These are phyloP conservation scores for Grosmannia huntii DNA, from an alignment of 2,329 filamentous ascomycete species.

Conservation along the genomic window DNA sequence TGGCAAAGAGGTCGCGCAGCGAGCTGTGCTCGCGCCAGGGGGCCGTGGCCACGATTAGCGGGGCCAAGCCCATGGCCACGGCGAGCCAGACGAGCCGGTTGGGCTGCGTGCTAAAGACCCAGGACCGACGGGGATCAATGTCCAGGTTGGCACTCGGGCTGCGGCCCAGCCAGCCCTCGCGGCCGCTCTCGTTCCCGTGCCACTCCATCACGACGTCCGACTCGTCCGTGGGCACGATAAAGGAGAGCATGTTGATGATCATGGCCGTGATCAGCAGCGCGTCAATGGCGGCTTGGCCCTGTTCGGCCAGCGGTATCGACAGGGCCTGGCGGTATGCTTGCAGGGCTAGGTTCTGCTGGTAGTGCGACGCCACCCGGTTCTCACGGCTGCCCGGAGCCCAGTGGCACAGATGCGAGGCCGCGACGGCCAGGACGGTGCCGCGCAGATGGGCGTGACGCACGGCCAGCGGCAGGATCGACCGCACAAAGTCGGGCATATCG, in stretches of 20 bases:
- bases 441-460: slow-evolving; percentile 10
- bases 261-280: slow-evolving; percentile 14
- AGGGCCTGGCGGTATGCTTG: slow-evolving; percentile 11
- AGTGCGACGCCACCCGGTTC: slow-evolving; percentile 12
- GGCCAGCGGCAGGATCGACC: slow-evolving; percentile 7
- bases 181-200: background rate
- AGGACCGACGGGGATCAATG: slow-evolving; percentile 11
- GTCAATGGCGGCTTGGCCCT: slow-evolving; percentile 12
- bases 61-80: slow-evolving; percentile 11
- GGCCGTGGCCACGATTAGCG: slow-evolving; percentile 11
- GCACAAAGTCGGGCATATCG: slow-evolving; percentile 11
- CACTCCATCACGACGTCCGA: slow-evolving; percentile 3
- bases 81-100: slow-evolving; percentile 14
- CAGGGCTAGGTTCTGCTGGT: slow-evolving; percentile 14
- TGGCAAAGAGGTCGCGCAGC: slow-evolving; percentile 9
- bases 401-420: slow-evolving; percentile 13
- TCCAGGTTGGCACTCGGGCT: slow-evolving; percentile 4
- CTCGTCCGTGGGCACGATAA: slow-evolving; percentile 12
- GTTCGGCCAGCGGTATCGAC: slow-evolving; percentile 7
- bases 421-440: slow-evolving; percentile 10
- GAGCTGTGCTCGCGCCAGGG: slow-evolving; percentile 10
- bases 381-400: slow-evolving; percentile 4
- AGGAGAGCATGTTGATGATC: slow-evolving; percentile 14
- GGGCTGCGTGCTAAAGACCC: slow-evolving; percentile 13
- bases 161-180: background rate